These are phyloP conservation scores for Davidsoniella virescens DNA, from an alignment of 2,329 filamentous ascomycete genomes.

Conservation along the genomic window DNA sequence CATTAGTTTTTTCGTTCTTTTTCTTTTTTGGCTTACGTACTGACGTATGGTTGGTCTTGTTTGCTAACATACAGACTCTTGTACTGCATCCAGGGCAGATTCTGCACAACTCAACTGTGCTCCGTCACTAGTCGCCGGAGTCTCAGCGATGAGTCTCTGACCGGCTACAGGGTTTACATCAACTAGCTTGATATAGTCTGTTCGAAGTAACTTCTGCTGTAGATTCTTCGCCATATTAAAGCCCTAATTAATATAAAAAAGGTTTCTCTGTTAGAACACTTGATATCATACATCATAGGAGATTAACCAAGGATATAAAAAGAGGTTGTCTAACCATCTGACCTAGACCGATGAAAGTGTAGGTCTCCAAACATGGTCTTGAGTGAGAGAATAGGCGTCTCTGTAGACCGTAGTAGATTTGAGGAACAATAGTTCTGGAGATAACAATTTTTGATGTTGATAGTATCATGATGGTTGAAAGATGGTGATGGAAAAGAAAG, in stretches of 20 bases:
- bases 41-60: neutral
- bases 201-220: constrained; percentile 35
- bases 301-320: too few relatives aligned
- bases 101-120: constrained; percentile 25
- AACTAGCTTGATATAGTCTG: constrained; percentile 36
- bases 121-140: constrained; percentile 27
- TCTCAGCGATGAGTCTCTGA: constrained; percentile 31
- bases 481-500: too few relatives aligned
- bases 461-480: too few relatives aligned
- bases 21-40: neutral
- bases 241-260: constrained; percentile 26
- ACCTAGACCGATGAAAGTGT: constrained; percentile 43
- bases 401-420: constrained; percentile 18
- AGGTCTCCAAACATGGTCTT: constrained; percentile 30
- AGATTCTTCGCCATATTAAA: constrained; percentile 49
- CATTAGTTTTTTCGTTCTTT: neutral
- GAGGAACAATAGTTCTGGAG: too few relatives aligned
- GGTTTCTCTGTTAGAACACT: neutral
- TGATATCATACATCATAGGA: neutral
- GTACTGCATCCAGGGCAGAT: constrained; percentile 29
- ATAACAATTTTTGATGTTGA: too few relatives aligned
- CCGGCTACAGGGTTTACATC: constrained; percentile 38
- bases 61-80: constrained; percentile 31
- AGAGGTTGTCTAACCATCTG: constrained; percentile 34
- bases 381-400: constrained; percentile 36